phyloP scores from a whole-genome alignment of 2,329 filamentous ascomycete genomes.

The Phialophora chinensis region DNA sequence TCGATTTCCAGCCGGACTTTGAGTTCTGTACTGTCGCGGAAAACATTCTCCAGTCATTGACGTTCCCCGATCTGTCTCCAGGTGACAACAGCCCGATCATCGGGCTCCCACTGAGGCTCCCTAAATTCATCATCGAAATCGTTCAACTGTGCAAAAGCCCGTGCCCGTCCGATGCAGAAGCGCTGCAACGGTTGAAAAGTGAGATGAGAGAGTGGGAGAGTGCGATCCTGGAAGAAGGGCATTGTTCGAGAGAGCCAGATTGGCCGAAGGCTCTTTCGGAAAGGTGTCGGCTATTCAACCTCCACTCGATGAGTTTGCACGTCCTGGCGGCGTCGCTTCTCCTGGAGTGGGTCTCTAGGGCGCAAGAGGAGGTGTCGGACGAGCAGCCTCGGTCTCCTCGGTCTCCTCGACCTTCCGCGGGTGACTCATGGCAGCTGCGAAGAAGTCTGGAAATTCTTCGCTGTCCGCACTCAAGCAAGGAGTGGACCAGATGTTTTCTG shows the following conservation, averaged over 20 bases:
- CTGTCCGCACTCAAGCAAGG: slow-evolving; percentile 27
- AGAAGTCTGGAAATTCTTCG: slow-evolving; percentile 30
- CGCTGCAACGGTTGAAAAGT: slow-evolving; percentile 1
- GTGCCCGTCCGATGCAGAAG: neutral
- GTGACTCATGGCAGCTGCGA: slow-evolving; percentile 28
- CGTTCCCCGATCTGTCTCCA: slow-evolving; percentile 25
- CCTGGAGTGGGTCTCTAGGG: slow-evolving; percentile 24
- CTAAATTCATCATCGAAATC: slow-evolving; percentile 30
- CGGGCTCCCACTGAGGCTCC: slow-evolving; percentile 25
- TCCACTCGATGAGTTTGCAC: slow-evolving; percentile 31
- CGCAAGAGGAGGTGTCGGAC: slow-evolving; percentile 14
- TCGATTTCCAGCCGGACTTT: slow-evolving; percentile 29
- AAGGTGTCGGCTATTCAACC: slow-evolving; percentile 20
- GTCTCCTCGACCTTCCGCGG: slow-evolving; percentile 9
- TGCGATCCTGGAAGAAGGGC: slow-evolving; percentile 20
- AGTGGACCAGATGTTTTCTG: slow-evolving; percentile 30
- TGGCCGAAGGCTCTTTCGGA: slow-evolving; percentile 1
- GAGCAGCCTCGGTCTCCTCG: too few relatives aligned
- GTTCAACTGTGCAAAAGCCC: slow-evolving; percentile 28
- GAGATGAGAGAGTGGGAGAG: slow-evolving; percentile 29
- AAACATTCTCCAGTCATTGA: slow-evolving; percentile 20
- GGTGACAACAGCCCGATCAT: slow-evolving; percentile 33
- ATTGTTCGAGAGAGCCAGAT: slow-evolving; percentile 17
- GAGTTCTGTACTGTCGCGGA: slow-evolving; percentile 25
- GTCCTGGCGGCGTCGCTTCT: slow-evolving; percentile 30